These are phyloP conservation scores for Podospora comata DNA, from an alignment of 495 filamentous ascomycete genomes.

Conservation along the genomic window DNA sequence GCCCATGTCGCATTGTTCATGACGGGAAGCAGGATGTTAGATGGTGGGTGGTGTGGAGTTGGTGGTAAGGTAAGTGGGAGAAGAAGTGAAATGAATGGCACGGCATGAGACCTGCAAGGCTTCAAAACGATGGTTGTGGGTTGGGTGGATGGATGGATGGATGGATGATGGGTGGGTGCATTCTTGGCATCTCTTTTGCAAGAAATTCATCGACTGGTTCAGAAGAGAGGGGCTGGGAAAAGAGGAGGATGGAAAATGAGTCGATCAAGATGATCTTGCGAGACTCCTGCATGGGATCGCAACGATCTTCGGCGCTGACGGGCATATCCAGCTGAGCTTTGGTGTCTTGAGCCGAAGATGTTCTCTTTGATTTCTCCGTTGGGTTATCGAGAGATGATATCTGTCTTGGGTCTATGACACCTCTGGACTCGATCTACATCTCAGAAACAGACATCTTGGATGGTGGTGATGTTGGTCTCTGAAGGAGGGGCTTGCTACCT, in stretches of 20 bases:
- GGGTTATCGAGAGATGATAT: not conserved
- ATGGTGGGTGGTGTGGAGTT: not conserved
- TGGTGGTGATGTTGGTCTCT: not conserved
- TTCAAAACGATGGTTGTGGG: not conserved
- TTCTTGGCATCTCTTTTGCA: not conserved
- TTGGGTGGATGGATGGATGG: too few relatives aligned
- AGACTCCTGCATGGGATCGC: not conserved
- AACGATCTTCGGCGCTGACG: not conserved
- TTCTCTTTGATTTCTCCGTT: not conserved
- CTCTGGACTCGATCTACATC: not conserved
- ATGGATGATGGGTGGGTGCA: not conserved
- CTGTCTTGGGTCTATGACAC: not conserved
- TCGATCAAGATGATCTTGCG: not conserved
- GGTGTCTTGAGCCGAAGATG: not conserved
- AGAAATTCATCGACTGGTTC: not conserved
- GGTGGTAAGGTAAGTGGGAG: not conserved
- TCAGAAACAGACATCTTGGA: not conserved
- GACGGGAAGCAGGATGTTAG: not conserved
- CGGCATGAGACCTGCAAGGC: constrained; percentile 1
- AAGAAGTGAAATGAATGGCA: not conserved
- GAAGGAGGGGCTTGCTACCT: not conserved
- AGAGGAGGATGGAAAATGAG: not conserved
- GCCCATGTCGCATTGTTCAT: not conserved
- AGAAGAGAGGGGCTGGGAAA: constrained; percentile 1
- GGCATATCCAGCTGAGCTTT: not conserved